A percentile compares a stretch with the other conserved stretches of the same genome.
Evolutionary conservation across 371 early-diverging fungal genomes (phyloP).

Genomic region (Mortierella sp.): DNA sequence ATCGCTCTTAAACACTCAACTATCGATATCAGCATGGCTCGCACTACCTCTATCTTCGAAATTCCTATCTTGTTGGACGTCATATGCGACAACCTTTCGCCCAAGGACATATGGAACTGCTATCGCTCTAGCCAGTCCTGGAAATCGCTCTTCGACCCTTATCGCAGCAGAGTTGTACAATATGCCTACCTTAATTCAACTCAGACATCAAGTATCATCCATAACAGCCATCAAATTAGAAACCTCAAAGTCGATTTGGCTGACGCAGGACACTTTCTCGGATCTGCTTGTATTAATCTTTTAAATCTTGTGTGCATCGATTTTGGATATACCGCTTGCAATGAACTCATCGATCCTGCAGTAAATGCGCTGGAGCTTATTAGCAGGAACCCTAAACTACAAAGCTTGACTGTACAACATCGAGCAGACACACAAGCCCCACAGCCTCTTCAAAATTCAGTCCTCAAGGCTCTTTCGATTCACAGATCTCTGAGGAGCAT

Average conservation of each 20-base stretch:
- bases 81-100: conserved; percentile 12
- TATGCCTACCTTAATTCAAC: not conserved
- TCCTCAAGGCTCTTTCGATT: not conserved
- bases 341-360: not conserved
- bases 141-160: not conserved
- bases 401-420: not conserved
- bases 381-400: not conserved
- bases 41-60: conserved; percentile 4
- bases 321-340: not conserved
- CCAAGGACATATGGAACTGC: conserved; percentile 9
- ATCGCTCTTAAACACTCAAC: not conserved
- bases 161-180: not conserved
- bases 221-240: not conserved
- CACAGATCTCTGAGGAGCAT: not conserved
- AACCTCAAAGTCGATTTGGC: conserved; percentile 2
- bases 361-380: not conserved
- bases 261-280: conserved; percentile 1
- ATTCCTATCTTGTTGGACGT: conserved; percentile 10
- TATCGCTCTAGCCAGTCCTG: not conserved
- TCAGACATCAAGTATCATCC: not conserved
- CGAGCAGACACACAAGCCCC: not conserved
- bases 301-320: not conserved
- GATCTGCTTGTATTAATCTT: not conserved
- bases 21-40: not conserved
- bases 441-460: not conserved